phyloP scores from a whole-genome alignment of 345 rosid species.

The Populus tremula region DNA sequence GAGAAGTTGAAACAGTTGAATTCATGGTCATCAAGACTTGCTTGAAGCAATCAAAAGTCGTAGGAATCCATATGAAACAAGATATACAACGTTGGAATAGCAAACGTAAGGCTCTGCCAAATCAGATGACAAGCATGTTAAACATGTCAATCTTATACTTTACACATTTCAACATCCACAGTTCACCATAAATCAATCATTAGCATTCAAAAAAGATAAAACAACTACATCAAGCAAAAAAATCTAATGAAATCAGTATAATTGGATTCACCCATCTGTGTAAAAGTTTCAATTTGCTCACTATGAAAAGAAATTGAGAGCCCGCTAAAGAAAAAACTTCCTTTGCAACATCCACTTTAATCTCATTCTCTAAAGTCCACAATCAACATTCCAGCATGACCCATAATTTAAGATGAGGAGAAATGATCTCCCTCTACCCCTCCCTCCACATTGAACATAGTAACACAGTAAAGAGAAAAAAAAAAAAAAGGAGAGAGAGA shows the following conservation, averaged over 20 bases:
- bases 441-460: not conserved
- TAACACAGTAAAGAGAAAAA: not conserved
- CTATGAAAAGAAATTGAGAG: not conserved
- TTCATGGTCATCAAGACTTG: slow-evolving; percentile 39
- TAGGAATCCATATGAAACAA: slow-evolving; percentile 11
- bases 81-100: not conserved
- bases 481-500: too few relatives aligned
- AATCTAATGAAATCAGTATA: not conserved
- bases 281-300: too few relatives aligned
- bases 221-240: not conserved
- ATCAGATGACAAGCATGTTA: not conserved
- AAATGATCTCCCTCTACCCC: not conserved
- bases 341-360: not conserved
- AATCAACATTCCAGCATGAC: not conserved
- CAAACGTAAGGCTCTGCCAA: slow-evolving; percentile 10
- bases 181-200: not conserved
- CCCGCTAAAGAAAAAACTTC: not conserved
- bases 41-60: slow-evolving; percentile 23
- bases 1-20: slow-evolving; percentile 46
- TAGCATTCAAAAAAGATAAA: not conserved
- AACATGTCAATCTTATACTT: not conserved
- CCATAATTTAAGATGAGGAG: not conserved
- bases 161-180: not conserved
- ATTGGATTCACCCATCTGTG: not conserved
- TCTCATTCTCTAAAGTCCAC: not conserved